These are phyloP conservation scores for Parasitella parasitica DNA, from an alignment of 371 early-diverging fungal genomes.

Conservation along the genomic window DNA sequence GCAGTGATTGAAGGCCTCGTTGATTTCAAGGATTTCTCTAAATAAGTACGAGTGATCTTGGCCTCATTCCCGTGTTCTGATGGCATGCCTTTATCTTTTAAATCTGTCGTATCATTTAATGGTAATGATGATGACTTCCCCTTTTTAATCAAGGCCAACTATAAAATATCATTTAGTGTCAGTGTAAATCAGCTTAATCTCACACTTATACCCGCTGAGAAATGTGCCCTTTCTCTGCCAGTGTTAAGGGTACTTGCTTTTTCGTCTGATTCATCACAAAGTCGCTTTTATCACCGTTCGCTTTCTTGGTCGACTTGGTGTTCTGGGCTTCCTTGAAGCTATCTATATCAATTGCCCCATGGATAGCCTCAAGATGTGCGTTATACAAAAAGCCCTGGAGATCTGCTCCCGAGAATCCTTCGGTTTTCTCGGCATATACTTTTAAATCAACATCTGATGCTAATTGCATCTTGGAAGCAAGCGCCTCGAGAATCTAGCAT, in stretches of 20 bases:
- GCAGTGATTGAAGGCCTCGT: conserved; percentile 69
- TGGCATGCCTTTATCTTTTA: not conserved
- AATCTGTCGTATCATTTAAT: not conserved
- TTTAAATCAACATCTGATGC: conserved; percentile 57
- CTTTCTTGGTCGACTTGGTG: conserved; percentile 22
- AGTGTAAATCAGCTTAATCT: not conserved
- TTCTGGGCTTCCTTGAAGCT: conserved; percentile 47
- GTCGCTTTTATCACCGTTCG: conserved; percentile 22
- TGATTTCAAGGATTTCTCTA: conserved; percentile 58
- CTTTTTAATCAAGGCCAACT: conserved; percentile 59
- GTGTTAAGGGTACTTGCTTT: conserved; percentile 46
- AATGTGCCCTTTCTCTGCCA: conserved; percentile 64
- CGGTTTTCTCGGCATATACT: conserved; percentile 65
- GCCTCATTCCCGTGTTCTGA: conserved; percentile 20
- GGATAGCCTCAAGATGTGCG: conserved; percentile 89
- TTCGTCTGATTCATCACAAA: conserved; percentile 39
- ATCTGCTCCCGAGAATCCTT: conserved; percentile 90
- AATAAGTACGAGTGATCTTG: conserved; percentile 50
- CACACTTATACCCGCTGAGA: conserved; percentile 61
- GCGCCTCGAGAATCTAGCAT: conserved; percentile 57
- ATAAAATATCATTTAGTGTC: not conserved
- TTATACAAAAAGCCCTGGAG: conserved; percentile 91
- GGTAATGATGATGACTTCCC: conserved; percentile 11
- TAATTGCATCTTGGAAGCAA: conserved; percentile 69
- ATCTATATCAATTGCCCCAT: conserved; percentile 61